Evolutionary conservation across 805 yeast species (phyloP), one percentile per base, ranked within the genome.

Genomic region (Cyberlindnera mycetangii): DNA sequence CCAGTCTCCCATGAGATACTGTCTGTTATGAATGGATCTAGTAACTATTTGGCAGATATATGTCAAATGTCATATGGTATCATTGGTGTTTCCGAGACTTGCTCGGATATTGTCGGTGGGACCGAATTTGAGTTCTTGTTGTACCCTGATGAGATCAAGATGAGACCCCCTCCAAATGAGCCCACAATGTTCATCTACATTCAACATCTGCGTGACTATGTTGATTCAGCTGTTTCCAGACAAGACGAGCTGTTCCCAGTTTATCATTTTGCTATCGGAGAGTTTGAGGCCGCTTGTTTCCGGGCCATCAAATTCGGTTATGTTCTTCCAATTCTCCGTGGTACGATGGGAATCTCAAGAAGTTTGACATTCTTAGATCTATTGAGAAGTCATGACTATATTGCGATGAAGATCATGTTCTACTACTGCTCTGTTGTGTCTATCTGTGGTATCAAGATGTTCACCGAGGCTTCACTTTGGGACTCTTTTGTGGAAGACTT

Each of bases 381-480:
- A 15, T 8, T 58, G 11, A 44, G 54, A 15, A 7, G 16, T 1
- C 44, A 32, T 24, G 59, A 56, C 30, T 50, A 51, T 31, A 34
- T 51, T 8, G 53, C 57, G 2, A 28, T 53, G 51, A 58, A 58
- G 44, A 47, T 55, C 25, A 41, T 56, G 46, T 55, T 41, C 30
- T 47, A 50, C 21, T 48, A 37, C 32, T 50, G 56, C 39, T 37
- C 49, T 7, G 34, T 58, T 6, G 48, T 57, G 15, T 56, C 60
- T 3, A 44, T 49, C 6, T 52, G 53, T 18, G 56, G 53, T 5
- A 53, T 58, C 35, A 54, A 51, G 41, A 41, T 58, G 35, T 49
- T 49, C 20, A 19, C 16, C 5, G 49, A 42, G 20, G 37, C 44
- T 5, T 46, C 53, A 24, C 41, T 53, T 0, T 58, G 60, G 60